phyloP scores from a whole-genome alignment of 2,329 filamentous ascomycete species.

The Exophiala calicioides region DNA sequence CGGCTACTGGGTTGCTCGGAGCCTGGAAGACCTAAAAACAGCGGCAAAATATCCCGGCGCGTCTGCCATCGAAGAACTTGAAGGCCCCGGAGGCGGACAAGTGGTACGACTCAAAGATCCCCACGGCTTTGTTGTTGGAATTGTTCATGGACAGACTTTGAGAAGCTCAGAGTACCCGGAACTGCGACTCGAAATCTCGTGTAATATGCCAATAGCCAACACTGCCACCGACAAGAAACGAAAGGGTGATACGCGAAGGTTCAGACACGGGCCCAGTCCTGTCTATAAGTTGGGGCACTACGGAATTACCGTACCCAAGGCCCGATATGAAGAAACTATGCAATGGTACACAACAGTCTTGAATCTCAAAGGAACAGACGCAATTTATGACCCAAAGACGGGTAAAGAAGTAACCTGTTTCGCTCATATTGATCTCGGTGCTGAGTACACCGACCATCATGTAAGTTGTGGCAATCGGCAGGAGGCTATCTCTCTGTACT shows the following conservation, averaged over 20 bases:
- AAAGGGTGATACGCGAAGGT: conserved; percentile 40
- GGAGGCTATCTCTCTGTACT: conserved; percentile 4
- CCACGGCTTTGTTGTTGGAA: conserved; percentile 26
- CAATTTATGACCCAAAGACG: conserved; percentile 34
- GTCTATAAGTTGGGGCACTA: conserved; percentile 53
- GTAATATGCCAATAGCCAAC: conserved; percentile 37
- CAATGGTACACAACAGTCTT: conserved; percentile 48
- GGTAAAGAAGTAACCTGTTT: conserved; percentile 44
- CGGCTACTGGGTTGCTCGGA: conserved; percentile 21
- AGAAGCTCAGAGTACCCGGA: conserved; percentile 5
- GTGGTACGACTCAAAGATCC: conserved; percentile 29
- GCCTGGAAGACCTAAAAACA: conserved; percentile 18
- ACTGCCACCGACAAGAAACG: conserved; percentile 39
- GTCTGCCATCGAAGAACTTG: conserved; percentile 15
- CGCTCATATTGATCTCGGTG: conserved; percentile 53
- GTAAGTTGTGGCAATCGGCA: conserved; percentile 51
- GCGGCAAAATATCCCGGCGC: conserved; percentile 17
- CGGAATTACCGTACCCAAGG: conserved; percentile 39
- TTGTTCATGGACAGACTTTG: conserved; percentile 27
- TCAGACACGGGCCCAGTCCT: conserved; percentile 48
- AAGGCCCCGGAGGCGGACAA: conserved; percentile 28
- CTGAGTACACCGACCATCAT: conserved; percentile 53
- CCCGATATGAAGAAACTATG: conserved; percentile 38
- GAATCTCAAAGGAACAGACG: conserved; percentile 49
- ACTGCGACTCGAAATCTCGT: conserved; percentile 11